Percentiles rank a stretch among this genome's conserved stretches.
These are phyloP conservation scores for Sporisorium sorghi DNA, from an alignment of 1,284 basidiomycete species.

Conservation along the genomic window DNA sequence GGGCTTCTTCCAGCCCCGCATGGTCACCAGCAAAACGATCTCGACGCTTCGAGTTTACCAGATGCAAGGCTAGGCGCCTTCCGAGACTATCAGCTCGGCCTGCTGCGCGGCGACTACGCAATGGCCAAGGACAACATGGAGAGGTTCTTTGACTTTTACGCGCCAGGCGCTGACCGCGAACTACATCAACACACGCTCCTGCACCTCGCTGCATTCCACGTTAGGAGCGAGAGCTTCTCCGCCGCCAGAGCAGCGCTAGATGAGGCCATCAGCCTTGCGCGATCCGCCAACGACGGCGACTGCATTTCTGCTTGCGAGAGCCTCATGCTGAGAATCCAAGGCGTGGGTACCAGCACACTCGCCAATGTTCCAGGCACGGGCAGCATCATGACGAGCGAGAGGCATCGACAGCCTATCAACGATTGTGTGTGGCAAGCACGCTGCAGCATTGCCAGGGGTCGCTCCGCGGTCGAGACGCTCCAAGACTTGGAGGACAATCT, in stretches of 20 bases:
- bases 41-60: neutral
- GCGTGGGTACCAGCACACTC: slow-evolving; percentile 34
- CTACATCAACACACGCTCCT: slow-evolving; percentile 51
- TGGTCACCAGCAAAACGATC: neutral
- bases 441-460: slow-evolving; percentile 18
- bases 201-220: slow-evolving; percentile 44
- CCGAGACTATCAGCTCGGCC: slow-evolving; percentile 40
- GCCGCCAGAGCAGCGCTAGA: slow-evolving; percentile 45
- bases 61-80: slow-evolving; percentile 39
- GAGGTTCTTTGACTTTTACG: slow-evolving; percentile 49
- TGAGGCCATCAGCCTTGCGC: slow-evolving; percentile 47
- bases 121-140: slow-evolving; percentile 52
- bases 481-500: slow-evolving; percentile 21
- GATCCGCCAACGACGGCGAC: slow-evolving; percentile 45
- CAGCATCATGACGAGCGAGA: neutral
- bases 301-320: slow-evolving; percentile 50
- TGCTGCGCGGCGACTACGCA: slow-evolving; percentile 42
- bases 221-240: slow-evolving; percentile 31
- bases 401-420: slow-evolving; percentile 2
- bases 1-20: neutral
- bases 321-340: slow-evolving; percentile 36
- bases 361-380: slow-evolving; percentile 2
- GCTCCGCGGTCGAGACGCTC: slow-evolving; percentile 30
- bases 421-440: slow-evolving; percentile 40
- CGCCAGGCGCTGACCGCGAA: slow-evolving; percentile 52